Evolutionary conservation across 228 moss, liverwort and hornwort genomes (phyloP), one percentile per base, ranked within the genome.

Genomic region (Sphagnum fallax): DNA sequence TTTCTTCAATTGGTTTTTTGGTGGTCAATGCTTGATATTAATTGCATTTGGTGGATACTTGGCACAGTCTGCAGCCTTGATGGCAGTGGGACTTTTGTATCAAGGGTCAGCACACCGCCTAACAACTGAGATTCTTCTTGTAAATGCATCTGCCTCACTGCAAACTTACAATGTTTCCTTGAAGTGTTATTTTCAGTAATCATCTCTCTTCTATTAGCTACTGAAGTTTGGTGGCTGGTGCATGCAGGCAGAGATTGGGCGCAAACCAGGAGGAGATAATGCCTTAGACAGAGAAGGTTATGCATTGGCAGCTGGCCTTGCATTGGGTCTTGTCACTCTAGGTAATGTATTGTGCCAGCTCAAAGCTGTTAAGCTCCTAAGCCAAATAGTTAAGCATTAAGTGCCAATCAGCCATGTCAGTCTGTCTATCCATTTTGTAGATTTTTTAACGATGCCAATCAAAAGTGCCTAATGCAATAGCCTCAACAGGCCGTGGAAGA

Each of bases 61-160:
- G 59, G 6, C 16, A 8, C 68, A 87, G 76, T 98, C 98, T 50
- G 98, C 98, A 70, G 94, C 98, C 9, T 78, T 98, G 70, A 86
- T 94, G 82, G 87, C 98, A 63, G 91, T 98, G 10, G 98, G 98
- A 59, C 88, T 98, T 53, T 68, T 98, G 62, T 98, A 98, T 83
- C 94, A 98, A 82, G 98, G 94, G 73, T 94, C 98, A 61, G 98
- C 94, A n/a, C 98, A 98, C 70, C 98, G 98, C 62, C 86, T 93
- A 61, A 98, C 98, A 62, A 93, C 93, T 9, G 98, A 98, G 71
- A 90, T 98, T 82, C 86, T 98, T 60, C 94, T 98, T 72, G 87
- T 79, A 61, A 69, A 72, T 72, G 13, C 10, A 52, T 6, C 52
- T 32, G 5, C 15, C 60, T 32, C 32, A 32, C 32, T 32, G 32